phyloP scores from a whole-genome alignment of 2,329 filamentous ascomycete genomes.

The Aspergillus viridinutans region DNA sequence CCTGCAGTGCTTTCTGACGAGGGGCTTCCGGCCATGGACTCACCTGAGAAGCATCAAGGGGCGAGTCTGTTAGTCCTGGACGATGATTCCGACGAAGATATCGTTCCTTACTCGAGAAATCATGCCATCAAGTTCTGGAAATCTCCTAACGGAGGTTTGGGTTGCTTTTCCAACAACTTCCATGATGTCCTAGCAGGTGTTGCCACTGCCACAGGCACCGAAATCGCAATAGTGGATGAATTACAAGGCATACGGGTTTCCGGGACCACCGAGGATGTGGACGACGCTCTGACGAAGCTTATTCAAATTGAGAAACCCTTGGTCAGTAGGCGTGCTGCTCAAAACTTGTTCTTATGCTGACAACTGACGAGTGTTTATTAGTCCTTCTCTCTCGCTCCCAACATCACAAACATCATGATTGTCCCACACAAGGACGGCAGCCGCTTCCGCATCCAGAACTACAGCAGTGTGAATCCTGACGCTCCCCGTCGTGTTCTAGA shows the following conservation, averaged over 20 bases:
- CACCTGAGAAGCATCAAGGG: conserved; percentile 1
- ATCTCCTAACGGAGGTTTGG: conserved; percentile 16
- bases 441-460: conserved; percentile 16
- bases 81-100: conserved; percentile 12
- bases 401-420: conserved; percentile 18
- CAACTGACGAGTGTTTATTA: conserved; percentile 7
- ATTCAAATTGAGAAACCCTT: conserved; percentile 24
- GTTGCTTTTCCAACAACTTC: conserved; percentile 19
- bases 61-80: conserved; percentile 12
- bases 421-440: conserved; percentile 1
- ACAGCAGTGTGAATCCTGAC: conserved; percentile 15
- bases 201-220: conserved; percentile 23
- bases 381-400: conserved; percentile 15
- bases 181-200: conserved; percentile 19
- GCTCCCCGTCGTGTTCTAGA: conserved; percentile 20
- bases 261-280: conserved; percentile 20
- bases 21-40: not conserved
- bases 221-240: conserved; percentile 19
- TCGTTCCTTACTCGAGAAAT: conserved; percentile 6
- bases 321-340: conserved; percentile 16
- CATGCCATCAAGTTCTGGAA: conserved; percentile 22
- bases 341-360: not conserved
- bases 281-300: conserved; percentile 26
- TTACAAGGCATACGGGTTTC: conserved; percentile 23
- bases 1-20: conserved; percentile 11